phyloP scores from a whole-genome alignment of 2,329 filamentous ascomycete species.

The Xylaria polymorpha region DNA sequence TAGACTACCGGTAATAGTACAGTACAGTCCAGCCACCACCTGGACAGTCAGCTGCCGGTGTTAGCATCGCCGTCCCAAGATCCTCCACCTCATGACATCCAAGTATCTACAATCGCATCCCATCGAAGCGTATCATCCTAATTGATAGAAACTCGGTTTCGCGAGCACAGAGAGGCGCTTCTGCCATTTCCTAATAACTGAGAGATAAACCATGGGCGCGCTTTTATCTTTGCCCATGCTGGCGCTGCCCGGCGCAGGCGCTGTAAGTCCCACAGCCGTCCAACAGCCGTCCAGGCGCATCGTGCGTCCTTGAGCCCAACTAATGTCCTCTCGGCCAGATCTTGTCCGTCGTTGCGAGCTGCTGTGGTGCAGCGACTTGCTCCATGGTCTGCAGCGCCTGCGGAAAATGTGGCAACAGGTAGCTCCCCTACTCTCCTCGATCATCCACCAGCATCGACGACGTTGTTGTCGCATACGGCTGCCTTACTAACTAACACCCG shows the following conservation, averaged over 20 bases:
- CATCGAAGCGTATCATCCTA: conserved; percentile 21
- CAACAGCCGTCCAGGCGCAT: conserved; percentile 19
- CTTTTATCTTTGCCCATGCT: conserved; percentile 89
- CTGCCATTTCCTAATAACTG: conserved; percentile 22
- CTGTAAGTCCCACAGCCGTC: conserved; percentile 68
- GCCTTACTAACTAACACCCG: conserved; percentile 35
- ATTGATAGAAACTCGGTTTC: conserved; percentile 4
- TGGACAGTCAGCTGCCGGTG: conserved; percentile 12
- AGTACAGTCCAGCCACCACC: neutral
- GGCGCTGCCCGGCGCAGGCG: conserved; percentile 85
- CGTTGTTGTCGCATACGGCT: neutral
- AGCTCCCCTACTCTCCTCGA: conserved; percentile 36
- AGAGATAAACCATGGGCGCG: conserved; percentile 76
- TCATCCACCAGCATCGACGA: neutral
- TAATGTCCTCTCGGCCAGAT: conserved; percentile 61
- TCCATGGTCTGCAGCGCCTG: conserved; percentile 95
- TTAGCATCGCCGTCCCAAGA: neutral
- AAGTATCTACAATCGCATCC: neutral
- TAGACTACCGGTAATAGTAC: too few species aligned
- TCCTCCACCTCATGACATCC: neutral
- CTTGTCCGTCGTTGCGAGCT: conserved; percentile 83
- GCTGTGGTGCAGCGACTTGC: conserved; percentile 96
- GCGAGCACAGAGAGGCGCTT: conserved; percentile 13
- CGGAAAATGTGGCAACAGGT: conserved; percentile 97
- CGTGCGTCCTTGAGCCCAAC: conserved; percentile 27